A percentile compares a stretch with the other conserved stretches of the same genome.
These are phyloP conservation scores for Chytriomyces confervae DNA, from an alignment of 192 early-diverging fungal species.

Conservation along the genomic window DNA sequence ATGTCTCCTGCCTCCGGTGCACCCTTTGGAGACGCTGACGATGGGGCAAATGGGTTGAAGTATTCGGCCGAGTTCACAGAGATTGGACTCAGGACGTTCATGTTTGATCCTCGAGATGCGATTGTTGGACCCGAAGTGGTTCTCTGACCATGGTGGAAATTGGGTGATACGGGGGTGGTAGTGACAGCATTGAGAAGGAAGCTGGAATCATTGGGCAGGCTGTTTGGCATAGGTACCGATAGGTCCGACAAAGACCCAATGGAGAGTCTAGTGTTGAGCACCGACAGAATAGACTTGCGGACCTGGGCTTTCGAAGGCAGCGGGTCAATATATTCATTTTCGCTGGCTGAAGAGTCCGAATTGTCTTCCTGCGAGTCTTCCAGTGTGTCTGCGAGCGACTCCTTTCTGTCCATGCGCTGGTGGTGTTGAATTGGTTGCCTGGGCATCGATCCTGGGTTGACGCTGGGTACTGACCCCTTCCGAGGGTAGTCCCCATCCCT, in stretches of 20 bases:
- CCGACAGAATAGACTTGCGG: constrained; percentile 5
- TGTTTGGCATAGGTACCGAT: not conserved
- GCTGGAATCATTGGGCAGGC: not conserved
- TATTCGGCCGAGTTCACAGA: not conserved
- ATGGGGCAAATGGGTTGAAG: not conserved
- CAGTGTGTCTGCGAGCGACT: not conserved
- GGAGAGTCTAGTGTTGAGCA: not conserved
- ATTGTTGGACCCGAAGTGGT: not conserved
- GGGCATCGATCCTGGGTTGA: not conserved
- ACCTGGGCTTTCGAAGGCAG: constrained; percentile 7
- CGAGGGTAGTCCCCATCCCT: not conserved
- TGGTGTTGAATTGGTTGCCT: not conserved
- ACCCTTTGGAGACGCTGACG: not conserved
- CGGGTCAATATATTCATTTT: not conserved
- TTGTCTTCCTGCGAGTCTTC: not conserved
- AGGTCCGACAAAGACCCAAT: not conserved
- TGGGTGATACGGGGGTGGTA: constrained; percentile 12
- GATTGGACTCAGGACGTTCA: not conserved
- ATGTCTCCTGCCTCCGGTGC: too few species aligned
- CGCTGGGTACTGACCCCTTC: not conserved
- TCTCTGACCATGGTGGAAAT: not conserved
- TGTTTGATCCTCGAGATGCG: not conserved
- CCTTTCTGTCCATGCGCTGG: not conserved
- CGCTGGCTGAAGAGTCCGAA: not conserved
- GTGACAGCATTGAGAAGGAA: constrained; percentile 3